phyloP scores from a whole-genome alignment of 1,284 basidiomycete genomes.

The Tilletia horrida region DNA sequence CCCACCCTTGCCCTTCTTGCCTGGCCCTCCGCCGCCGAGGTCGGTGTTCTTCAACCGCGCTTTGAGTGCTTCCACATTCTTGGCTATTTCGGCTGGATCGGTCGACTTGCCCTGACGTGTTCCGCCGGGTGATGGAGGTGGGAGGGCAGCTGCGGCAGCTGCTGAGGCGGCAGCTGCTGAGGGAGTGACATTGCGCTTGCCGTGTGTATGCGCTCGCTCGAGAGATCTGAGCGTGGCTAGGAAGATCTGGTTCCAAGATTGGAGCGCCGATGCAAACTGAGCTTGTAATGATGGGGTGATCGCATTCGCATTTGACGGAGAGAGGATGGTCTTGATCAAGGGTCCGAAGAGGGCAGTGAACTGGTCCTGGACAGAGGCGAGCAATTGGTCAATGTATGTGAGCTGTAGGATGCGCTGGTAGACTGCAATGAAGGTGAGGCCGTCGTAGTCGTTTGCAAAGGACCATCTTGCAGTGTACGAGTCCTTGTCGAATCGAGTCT shows the following conservation, averaged over 20 bases:
- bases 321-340: slow-evolving; percentile 26
- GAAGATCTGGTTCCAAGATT: slow-evolving; percentile 78
- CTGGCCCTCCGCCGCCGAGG: slow-evolving; percentile 62
- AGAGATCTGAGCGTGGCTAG: slow-evolving; percentile 71
- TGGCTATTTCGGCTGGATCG: slow-evolving; percentile 83
- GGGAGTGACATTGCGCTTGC: slow-evolving; percentile 29
- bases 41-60: slow-evolving; percentile 62
- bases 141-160: not conserved
- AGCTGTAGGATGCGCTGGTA: slow-evolving; percentile 95
- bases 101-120: not conserved
- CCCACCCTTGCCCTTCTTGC: slow-evolving; percentile 58
- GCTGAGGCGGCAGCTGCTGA: not conserved
- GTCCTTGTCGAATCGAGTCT: slow-evolving; percentile 44
- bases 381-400: slow-evolving; percentile 83
- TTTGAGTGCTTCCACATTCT: slow-evolving; percentile 87
- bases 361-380: slow-evolving; percentile 36
- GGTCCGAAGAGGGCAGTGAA: slow-evolving; percentile 44
- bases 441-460: slow-evolving; percentile 40
- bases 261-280: slow-evolving; percentile 69
- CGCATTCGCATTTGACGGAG: slow-evolving; percentile 17
- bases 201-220: slow-evolving; percentile 67
- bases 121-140: slow-evolving; percentile 4
- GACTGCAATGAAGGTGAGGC: slow-evolving; percentile 66
- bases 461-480: slow-evolving; percentile 49
- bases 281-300: slow-evolving; percentile 56